phyloP scores from a whole-genome alignment of 805 yeast genomes.

The Monosporozyma solicola region DNA sequence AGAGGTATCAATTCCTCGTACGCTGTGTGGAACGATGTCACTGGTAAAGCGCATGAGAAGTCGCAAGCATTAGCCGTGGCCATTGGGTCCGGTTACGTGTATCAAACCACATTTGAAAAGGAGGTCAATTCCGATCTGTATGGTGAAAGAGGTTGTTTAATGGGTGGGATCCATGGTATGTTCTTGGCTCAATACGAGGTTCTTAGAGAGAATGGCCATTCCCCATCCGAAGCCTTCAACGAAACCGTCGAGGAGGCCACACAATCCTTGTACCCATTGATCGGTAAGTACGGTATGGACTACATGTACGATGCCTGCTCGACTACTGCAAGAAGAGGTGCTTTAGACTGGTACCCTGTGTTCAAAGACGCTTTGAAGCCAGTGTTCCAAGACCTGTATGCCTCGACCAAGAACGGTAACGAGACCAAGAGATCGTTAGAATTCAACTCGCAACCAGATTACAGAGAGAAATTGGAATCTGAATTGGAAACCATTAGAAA shows the following conservation, averaged over 20 bases:
- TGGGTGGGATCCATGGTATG: slow-evolving; percentile 99
- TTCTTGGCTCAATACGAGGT: slow-evolving; percentile 99
- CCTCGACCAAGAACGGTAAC: slow-evolving; percentile 87
- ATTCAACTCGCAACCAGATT: slow-evolving; percentile 96
- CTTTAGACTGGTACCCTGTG: slow-evolving; percentile 99
- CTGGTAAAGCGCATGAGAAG: slow-evolving; percentile 98
- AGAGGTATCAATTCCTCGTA: slow-evolving; percentile 99
- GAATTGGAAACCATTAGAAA: slow-evolving; percentile 90
- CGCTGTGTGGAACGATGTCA: slow-evolving; percentile 98
- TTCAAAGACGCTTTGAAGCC: slow-evolving; percentile 99
- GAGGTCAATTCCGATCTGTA: slow-evolving; percentile 98
- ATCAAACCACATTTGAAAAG: slow-evolving; percentile 98
- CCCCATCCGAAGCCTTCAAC: slow-evolving; percentile 99
- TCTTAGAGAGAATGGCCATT: slow-evolving; percentile 98
- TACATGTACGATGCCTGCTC: slow-evolving; percentile 99
- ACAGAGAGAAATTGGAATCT: slow-evolving; percentile 91
- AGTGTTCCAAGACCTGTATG: slow-evolving; percentile 92
- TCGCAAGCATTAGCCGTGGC: slow-evolving; percentile 98
- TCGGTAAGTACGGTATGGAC: slow-evolving; percentile 99
- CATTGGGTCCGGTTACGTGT: slow-evolving; percentile 98
- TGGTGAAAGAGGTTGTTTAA: slow-evolving; percentile 99
- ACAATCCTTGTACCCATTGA: slow-evolving; percentile 96
- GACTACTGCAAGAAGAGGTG: slow-evolving; percentile 99
- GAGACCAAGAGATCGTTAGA: slow-evolving; percentile 98
- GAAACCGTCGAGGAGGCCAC: slow-evolving; percentile 99